Base-by-base conservation (phyloP, 345 rosid genomes). In the Eucalyptus brandiana region DNA sequence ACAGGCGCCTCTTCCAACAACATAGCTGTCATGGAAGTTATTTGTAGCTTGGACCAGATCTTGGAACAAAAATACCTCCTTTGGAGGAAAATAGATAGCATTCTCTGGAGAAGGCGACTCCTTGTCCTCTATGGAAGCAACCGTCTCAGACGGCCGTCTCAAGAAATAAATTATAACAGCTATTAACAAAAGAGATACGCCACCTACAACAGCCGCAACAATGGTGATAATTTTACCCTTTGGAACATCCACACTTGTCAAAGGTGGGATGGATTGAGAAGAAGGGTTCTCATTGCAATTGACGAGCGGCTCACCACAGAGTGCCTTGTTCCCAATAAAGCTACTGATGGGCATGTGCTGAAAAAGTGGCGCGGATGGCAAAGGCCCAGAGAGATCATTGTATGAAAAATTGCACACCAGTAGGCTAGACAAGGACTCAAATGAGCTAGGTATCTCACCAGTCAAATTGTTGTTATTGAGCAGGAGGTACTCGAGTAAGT, bases 1-100 rank as follows among this genome's bases (percentile, higher is more conserved):
- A 87, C 98, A 96, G 56, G 99, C 99, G 80, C 99, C 99, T 88
- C 92, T 94, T 67, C 99, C 99, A n/a, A 97, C 93, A 47, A 95
- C 90, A 89, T 94, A 98, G 88, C 95, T 94, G 8, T 98, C 99
- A 30, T 96, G 93, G 88, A 98, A 98, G 89, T 95, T 95, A 40
- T 93, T 92, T 2, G 99, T 98, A 56, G 95, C 95, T 89, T 94
- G 96, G n/a, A 96, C 89, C 50, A 98, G 92, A 93, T 98, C 99
- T 91, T 94, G 97, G 90, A 97, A 96, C 15, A 97, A 93, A 92
- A 98, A 97, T 12, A 96, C 96, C 88, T 96, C 97, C 91, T 94
- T 97, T 7, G 98, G 97, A 91, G 96, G 93, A 86, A 96, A 95
- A 92, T 97, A 97, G 42, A 96, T 93, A 90, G 97, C 97, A 4